These are phyloP conservation scores for Amanita pallidorosea DNA, from an alignment of 768 basidiomycete species.

Conservation along the genomic window DNA sequence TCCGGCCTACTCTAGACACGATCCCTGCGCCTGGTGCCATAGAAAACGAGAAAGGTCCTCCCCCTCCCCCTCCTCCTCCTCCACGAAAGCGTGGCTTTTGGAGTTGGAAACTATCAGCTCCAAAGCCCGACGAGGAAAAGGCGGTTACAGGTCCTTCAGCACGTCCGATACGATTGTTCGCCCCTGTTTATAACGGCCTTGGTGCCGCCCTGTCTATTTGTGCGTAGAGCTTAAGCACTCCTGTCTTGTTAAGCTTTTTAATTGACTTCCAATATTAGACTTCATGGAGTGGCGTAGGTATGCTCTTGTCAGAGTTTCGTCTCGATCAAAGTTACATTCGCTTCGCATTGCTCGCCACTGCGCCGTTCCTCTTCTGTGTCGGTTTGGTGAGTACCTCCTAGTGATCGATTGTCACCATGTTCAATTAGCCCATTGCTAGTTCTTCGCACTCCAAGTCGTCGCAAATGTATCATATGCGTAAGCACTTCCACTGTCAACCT, in stretches of 20 bases:
- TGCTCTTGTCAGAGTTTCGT: constrained; percentile 54
- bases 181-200: constrained; percentile 65
- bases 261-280: constrained; percentile 26
- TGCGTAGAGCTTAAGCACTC: constrained; percentile 19
- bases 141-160: constrained; percentile 22
- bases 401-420: background rate
- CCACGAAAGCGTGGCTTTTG: constrained; percentile 15
- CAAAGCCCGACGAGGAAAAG: constrained; percentile 41
- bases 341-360: constrained; percentile 54
- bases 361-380: constrained; percentile 68
- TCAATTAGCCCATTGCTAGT: constrained; percentile 32
- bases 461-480: constrained; percentile 58
- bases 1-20: constrained; percentile 21
- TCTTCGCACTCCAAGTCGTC: constrained; percentile 64
- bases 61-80: constrained; percentile 9
- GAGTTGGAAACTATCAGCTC: constrained; percentile 34
- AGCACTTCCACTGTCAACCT: constrained; percentile 12
- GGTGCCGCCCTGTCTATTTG: constrained; percentile 58
- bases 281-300: constrained; percentile 55
- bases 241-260: background rate
- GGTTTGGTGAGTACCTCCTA: constrained; percentile 41
- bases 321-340: constrained; percentile 54
- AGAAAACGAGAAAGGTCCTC: constrained; percentile 15
- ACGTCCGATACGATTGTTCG: constrained; percentile 51
- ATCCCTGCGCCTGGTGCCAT: constrained; percentile 16